Conservation (phyloP, 805 yeast genomes). For the Schwanniomyces vanrijiae region DNA sequence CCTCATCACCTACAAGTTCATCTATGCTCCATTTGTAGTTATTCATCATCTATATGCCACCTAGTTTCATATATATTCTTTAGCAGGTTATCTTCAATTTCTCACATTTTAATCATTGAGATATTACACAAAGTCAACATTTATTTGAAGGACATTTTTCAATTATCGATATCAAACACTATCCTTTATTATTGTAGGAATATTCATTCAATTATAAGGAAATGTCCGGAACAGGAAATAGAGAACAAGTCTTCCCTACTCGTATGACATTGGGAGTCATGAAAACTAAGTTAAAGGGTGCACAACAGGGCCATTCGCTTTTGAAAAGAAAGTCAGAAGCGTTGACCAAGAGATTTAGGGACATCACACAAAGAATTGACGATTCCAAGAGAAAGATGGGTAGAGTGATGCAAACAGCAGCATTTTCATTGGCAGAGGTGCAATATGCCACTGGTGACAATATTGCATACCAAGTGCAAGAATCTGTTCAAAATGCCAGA, state of each 20-base stretch:
- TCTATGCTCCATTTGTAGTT: conserved; percentile 13
- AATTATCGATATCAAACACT: not conserved
- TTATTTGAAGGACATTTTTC: not conserved
- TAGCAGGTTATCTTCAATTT: not conserved
- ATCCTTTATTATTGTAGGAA: conserved; percentile 2
- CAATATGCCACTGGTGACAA: conserved; percentile 97
- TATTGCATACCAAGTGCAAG: conserved; percentile 94
- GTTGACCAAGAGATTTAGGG: conserved; percentile 92
- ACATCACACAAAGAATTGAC: conserved; percentile 89
- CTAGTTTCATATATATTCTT: not conserved
- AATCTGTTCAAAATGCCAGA: conserved; percentile 86
- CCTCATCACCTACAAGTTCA: conserved; percentile 18
- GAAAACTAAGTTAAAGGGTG: conserved; percentile 96
- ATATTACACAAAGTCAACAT: not conserved
- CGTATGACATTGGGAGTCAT: conserved; percentile 95
- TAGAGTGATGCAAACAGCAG: conserved; percentile 96
- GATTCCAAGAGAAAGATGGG: conserved; percentile 98
- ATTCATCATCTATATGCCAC: not conserved
- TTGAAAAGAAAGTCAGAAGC: conserved; percentile 97
- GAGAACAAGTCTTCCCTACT: conserved; percentile 97
- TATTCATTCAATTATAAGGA: not conserved
- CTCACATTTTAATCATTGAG: not conserved
- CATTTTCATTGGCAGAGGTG: conserved; percentile 95
- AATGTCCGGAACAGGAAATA: conserved; percentile 71
- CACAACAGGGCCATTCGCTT: conserved; percentile 92